Base-by-base conservation (phyloP, 345 rosid genomes). In the Bretschneidera sinensis region DNA sequence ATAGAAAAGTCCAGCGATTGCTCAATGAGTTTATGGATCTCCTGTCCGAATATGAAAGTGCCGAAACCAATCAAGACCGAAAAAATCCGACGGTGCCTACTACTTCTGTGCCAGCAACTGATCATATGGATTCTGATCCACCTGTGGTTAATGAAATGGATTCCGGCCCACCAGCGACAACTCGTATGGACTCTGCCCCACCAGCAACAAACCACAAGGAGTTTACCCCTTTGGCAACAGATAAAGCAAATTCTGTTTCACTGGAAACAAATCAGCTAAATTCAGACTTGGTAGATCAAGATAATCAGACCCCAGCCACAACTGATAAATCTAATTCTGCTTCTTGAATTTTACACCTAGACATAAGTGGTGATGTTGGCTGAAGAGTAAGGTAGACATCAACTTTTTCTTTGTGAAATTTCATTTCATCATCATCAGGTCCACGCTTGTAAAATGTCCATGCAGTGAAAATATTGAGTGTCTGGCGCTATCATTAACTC, bases 1-100 rank as follows among this genome's bases (percentile, higher is more conserved):
- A 95, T 72, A 76, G 99, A 55, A 95, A 91, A 78, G 99, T 95
- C 43, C 99, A 95, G 79, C 84, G 96, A 33, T 79, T 95, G 34
- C 95, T 95, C 47, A 88, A 84, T 23, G 99, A 95, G 74, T 95
- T 95, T 65, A 82, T 91, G 82, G 92, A 95, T 80, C 91, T 88
- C 48, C 73, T 95, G 18, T 91, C 97, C 43, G 99, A 95, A 76
- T 95, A 91, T 63, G 91, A 72, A 66, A 79, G 69, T 57, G 28
- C 71, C 3, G 85, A 80, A 55, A 65, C 60, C 62, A 67, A 68
- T 48, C 20, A 43, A 17, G 78, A 76, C 21, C 73, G 50, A 16
- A 77, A 64, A 51, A 61, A 21, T 18, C 45, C 78, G 8, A 15
- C 62, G 3, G 61, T 49, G 0, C 65, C 63, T 22, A 7, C 69